These are phyloP conservation scores for Angomonas deanei DNA, from an alignment of 208 protist genomes.

Conservation along the genomic window DNA sequence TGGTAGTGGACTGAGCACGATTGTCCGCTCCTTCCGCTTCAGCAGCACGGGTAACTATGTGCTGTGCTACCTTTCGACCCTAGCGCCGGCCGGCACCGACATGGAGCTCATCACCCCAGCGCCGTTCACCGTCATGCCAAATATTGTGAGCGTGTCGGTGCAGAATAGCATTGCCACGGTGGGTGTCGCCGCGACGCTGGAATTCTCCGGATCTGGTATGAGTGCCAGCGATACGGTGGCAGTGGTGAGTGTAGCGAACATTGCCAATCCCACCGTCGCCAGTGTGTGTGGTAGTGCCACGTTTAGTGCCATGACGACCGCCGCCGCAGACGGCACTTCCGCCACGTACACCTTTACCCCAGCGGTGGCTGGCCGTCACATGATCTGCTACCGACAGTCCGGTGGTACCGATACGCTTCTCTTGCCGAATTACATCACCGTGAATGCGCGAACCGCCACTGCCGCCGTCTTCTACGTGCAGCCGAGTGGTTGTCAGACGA, in stretches of 20 bases:
- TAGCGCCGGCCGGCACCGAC: conserved; percentile 3
- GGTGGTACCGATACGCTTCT: conserved; percentile 16
- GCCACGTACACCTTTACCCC: conserved; percentile 52
- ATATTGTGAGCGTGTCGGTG: conserved; percentile 36
- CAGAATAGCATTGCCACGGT: conserved; percentile 31
- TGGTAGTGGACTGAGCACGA: conserved; percentile 17
- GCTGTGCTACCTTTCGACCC: conserved; percentile 56
- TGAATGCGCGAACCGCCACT: conserved; percentile 33
- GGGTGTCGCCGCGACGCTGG: conserved; percentile 33
- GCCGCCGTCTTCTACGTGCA: conserved; percentile 41
- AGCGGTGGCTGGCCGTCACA: conserved; percentile 34
- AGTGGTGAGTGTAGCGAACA: conserved; percentile 20
- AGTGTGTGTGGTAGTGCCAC: conserved; percentile 26
- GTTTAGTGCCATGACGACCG: conserved; percentile 33
- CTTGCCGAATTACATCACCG: conserved; percentile 24
- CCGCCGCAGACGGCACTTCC: conserved; percentile 26
- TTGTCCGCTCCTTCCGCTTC: conserved; percentile 40
- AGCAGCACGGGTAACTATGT: conserved; percentile 45
- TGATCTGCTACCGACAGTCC: conserved; percentile 50
- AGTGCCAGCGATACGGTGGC: conserved; percentile 39
- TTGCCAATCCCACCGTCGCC: conserved; percentile 13
- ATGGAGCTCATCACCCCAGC: conserved; percentile 33
- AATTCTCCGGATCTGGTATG: conserved; percentile 52
- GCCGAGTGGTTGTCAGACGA: conserved; percentile 35
- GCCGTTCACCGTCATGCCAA: conserved; percentile 53